These are phyloP conservation scores for Hordeum marinum DNA, from an alignment of 176 grass and related monocot genomes.

Conservation along the genomic window DNA sequence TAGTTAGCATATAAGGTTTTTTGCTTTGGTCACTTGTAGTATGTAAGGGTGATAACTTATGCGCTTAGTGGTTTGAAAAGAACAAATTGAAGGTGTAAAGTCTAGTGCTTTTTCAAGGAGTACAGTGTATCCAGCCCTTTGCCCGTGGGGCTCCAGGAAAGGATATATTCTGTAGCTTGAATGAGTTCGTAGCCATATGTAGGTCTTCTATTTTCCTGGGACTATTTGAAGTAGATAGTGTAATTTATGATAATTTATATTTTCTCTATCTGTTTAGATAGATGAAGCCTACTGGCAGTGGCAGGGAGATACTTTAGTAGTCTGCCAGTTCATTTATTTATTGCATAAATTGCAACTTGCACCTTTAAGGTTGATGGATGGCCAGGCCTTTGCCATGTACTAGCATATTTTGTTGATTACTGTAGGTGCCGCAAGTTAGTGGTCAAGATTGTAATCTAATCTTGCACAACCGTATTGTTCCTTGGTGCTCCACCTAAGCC, in stretches of 20 bases:
- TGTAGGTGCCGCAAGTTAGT: slow-evolving; percentile 22
- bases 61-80: slow-evolving; percentile 22
- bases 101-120: slow-evolving; percentile 28
- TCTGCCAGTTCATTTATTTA: not conserved
- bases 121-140: slow-evolving; percentile 32
- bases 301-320: slow-evolving; percentile 23
- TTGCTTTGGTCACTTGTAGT: slow-evolving; percentile 23
- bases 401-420: slow-evolving; percentile 26
- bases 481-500: slow-evolving; percentile 14
- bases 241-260: slow-evolving; percentile 3
- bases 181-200: slow-evolving; percentile 31
- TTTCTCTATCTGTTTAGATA: slow-evolving; percentile 25
- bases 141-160: slow-evolving; percentile 16
- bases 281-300: slow-evolving; percentile 12
- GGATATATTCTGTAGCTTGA: slow-evolving; percentile 34
- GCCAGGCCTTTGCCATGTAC: not conserved
- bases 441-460: slow-evolving; percentile 22
- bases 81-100: slow-evolving; percentile 21
- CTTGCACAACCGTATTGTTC: slow-evolving; percentile 12
- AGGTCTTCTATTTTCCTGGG: slow-evolving; percentile 35
- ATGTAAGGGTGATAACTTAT: slow-evolving; percentile 32
- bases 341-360: slow-evolving; percentile 9
- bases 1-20: slow-evolving; percentile 33
- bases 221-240: slow-evolving; percentile 2
- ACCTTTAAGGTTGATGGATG: slow-evolving; percentile 16